Percentiles rank a stretch among this genome's conserved stretches.
Conservation (phyloP, 2,329 filamentous ascomycete genomes). For the Trichoderma atrobrunneum region DNA sequence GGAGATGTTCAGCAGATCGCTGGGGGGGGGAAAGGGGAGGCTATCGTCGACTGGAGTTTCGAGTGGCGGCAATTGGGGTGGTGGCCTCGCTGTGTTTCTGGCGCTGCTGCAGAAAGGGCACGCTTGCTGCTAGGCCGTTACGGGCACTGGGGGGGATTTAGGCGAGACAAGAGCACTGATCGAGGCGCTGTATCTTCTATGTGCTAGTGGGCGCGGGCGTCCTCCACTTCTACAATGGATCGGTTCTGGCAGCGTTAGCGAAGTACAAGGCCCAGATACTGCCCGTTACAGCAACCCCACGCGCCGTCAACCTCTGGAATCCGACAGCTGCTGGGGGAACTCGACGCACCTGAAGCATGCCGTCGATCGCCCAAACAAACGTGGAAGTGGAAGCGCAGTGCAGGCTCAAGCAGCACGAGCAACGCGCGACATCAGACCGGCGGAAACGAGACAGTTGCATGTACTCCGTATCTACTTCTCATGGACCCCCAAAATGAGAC, state of each 20-base stretch:
- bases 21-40: not conserved
- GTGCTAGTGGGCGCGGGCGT: not conserved
- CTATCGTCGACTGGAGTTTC: conserved; percentile 13
- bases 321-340: not conserved
- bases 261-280: not conserved
- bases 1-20: not conserved
- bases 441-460: not conserved
- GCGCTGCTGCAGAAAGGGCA: conserved; percentile 15
- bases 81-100: conserved; percentile 1
- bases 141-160: conserved; percentile 13
- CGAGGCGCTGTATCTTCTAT: not conserved
- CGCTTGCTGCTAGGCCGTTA: conserved; percentile 6
- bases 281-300: not conserved
- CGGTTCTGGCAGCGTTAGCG: not conserved
- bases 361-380: not conserved
- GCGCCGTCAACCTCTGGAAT: not conserved
- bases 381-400: not conserved
- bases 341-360: conserved; percentile 2
- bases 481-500: not conserved
- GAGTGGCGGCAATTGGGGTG: conserved; percentile 8
- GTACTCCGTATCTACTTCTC: not conserved
- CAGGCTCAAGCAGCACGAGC: not conserved
- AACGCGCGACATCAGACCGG: not conserved
- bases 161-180: conserved; percentile 10
- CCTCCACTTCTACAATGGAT: not conserved